These are phyloP conservation scores for Geopyxis carbonaria DNA, from an alignment of 495 filamentous ascomycete species.

Conservation along the genomic window DNA sequence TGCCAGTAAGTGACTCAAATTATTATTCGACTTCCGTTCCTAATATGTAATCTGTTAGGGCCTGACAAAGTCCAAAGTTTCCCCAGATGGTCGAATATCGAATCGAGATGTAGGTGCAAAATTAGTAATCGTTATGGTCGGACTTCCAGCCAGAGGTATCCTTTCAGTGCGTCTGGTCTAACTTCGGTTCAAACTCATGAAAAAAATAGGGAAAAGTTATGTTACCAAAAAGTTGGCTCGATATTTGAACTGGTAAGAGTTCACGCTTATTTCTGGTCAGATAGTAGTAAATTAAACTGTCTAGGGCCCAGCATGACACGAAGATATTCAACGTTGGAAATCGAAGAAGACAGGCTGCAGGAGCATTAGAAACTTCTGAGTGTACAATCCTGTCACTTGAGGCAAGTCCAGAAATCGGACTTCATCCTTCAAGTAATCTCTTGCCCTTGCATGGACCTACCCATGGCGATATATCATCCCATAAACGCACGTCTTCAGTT, in stretches of 20 bases:
- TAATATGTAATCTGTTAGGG: slow-evolving; percentile 20
- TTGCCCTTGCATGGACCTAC: too few relatives aligned
- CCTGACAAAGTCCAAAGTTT: slow-evolving; percentile 82
- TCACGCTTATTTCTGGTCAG: background rate
- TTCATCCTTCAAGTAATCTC: too few relatives aligned
- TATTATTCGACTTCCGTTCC: slow-evolving; percentile 20
- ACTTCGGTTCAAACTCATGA: background rate
- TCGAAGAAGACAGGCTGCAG: slow-evolving; percentile 62
- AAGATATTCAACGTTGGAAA: slow-evolving; percentile 95
- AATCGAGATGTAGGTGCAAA: slow-evolving; percentile 86
- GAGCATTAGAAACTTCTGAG: slow-evolving; percentile 26
- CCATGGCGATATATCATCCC: too few relatives aligned
- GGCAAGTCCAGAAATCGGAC: too few relatives aligned
- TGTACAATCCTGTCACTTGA: too few relatives aligned
- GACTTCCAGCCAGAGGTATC: slow-evolving; percentile 60
- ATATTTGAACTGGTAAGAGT: slow-evolving; percentile 57
- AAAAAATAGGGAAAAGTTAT: slow-evolving; percentile 58
- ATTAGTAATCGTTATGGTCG: slow-evolving; percentile 91
- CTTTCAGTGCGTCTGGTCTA: background rate
- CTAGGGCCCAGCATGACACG: slow-evolving; percentile 73
- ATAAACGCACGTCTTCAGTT: slow-evolving; percentile 14
- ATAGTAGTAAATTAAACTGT: background rate
- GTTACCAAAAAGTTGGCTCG: slow-evolving; percentile 94
- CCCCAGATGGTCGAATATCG: slow-evolving; percentile 84
- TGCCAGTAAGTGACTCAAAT: slow-evolving; percentile 30